Evolutionary conservation across 352 stramenopile species (phyloP).

Genomic region (Peronosclerospora sorghi): DNA sequence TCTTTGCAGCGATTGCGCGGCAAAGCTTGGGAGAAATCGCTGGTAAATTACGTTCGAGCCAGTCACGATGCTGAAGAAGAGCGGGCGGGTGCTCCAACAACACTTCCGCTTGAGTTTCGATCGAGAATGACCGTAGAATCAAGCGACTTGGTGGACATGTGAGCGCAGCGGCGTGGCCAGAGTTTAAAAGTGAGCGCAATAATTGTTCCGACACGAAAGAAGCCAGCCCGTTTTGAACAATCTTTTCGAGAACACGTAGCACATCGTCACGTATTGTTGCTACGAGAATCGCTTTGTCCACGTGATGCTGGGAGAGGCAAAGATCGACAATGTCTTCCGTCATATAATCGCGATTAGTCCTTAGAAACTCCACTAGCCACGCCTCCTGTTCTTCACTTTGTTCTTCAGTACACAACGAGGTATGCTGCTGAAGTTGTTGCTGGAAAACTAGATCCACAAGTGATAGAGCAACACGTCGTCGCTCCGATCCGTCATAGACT

Average conservation of each 20-base stretch:
- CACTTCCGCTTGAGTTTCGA: constrained; percentile 42
- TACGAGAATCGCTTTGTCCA: constrained; percentile 60
- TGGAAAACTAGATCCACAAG: constrained; percentile 51
- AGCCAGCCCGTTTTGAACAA: constrained; percentile 34
- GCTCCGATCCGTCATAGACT: constrained; percentile 28
- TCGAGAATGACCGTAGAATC: constrained; percentile 38
- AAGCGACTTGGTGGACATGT: constrained; percentile 30
- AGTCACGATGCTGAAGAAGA: constrained; percentile 63
- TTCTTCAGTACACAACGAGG: constrained; percentile 11
- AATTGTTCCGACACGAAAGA: constrained; percentile 28
- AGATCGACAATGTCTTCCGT: constrained; percentile 51
- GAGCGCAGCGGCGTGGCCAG: constrained; percentile 30
- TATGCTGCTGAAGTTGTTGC: constrained; percentile 33
- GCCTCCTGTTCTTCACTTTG: constrained; percentile 22
- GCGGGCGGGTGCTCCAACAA: constrained; percentile 31
- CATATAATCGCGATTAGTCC: constrained; percentile 44
- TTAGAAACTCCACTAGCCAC: constrained; percentile 51
- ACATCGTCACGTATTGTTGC: constrained; percentile 37
- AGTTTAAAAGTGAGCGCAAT: constrained; percentile 29
- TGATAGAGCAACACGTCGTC: constrained; percentile 36
- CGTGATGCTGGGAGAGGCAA: constrained; percentile 53
- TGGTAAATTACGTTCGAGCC: constrained; percentile 45
- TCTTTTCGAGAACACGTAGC: constrained; percentile 35
- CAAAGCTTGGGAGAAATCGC: constrained; percentile 28
- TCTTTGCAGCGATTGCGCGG: constrained; percentile 22